Conservation (phyloP, 2,329 filamentous ascomycete genomes). For the Ceratocystis eucalypticola region DNA sequence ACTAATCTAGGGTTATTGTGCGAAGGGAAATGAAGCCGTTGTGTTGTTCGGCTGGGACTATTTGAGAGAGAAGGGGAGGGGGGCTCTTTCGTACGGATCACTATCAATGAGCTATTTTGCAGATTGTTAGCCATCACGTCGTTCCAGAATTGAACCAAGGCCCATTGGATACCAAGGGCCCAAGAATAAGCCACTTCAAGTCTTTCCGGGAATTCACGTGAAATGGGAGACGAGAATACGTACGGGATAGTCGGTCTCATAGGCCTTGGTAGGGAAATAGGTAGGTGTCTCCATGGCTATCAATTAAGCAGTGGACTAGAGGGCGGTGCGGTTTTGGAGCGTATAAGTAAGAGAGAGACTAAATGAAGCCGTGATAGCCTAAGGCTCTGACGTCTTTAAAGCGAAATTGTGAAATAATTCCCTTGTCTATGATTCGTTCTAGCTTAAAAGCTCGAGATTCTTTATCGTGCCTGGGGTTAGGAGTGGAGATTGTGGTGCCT, state of each 20-base stretch:
- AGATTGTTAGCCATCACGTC: slow-evolving; percentile 14
- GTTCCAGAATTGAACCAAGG: background rate
- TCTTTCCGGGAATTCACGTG: slow-evolving; percentile 5
- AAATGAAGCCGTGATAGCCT: background rate
- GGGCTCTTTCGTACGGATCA: slow-evolving; percentile 62
- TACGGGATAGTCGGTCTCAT: slow-evolving; percentile 79
- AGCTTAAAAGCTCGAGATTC: background rate
- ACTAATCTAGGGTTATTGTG: too few species aligned
- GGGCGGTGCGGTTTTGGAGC: background rate
- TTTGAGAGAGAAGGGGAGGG: background rate
- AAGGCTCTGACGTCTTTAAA: background rate
- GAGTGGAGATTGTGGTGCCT: background rate
- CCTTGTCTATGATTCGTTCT: background rate
- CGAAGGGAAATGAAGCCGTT: background rate
- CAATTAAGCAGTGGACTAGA: background rate
- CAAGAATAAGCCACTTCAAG: background rate
- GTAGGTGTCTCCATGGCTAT: slow-evolving; percentile 17
- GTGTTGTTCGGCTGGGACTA: background rate
- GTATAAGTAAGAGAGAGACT: background rate
- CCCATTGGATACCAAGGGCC: background rate
- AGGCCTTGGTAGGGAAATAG: slow-evolving; percentile 47
- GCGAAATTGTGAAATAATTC: background rate
- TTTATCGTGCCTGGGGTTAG: background rate
- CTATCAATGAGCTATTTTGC: slow-evolving; percentile 81
- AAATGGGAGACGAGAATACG: slow-evolving; percentile 28